A percentile compares a stretch with the other conserved stretches of the same genome.
Conservation (phyloP, 495 filamentous ascomycete genomes). For the Penicillium pancosmium region DNA sequence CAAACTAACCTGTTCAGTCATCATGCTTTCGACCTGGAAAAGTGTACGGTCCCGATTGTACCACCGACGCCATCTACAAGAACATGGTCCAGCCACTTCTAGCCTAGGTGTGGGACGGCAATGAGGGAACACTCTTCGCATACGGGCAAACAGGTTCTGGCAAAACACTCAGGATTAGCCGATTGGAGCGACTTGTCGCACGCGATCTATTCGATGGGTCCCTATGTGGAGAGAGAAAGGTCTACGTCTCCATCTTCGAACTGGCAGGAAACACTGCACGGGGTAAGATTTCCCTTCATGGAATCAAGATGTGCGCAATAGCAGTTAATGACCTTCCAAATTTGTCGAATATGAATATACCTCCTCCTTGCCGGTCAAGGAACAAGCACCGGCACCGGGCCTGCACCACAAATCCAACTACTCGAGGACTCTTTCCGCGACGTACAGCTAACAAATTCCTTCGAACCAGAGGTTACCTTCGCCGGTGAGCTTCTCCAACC, state of each 20-base stretch:
- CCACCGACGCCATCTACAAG: slow-evolving; percentile 30
- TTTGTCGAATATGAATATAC: slow-evolving; percentile 8
- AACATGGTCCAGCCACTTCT: slow-evolving; percentile 27
- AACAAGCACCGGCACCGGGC: neutral
- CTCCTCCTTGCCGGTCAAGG: slow-evolving; percentile 28
- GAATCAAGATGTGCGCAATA: neutral
- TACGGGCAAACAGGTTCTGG: slow-evolving; percentile 54
- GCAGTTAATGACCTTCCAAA: too few relatives aligned
- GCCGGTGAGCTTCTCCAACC: slow-evolving; percentile 20
- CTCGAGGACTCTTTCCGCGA: slow-evolving; percentile 36
- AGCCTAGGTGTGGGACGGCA: slow-evolving; percentile 32
- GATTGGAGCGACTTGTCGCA: slow-evolving; percentile 28
- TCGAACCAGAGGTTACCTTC: slow-evolving; percentile 18
- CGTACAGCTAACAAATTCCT: slow-evolving; percentile 31
- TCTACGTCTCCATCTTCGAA: slow-evolving; percentile 36
- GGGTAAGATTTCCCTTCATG: slow-evolving; percentile 12
- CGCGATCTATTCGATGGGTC: slow-evolving; percentile 27
- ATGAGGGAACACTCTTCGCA: slow-evolving; percentile 41
- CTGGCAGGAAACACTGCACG: slow-evolving; percentile 34
- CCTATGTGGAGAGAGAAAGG: slow-evolving; percentile 22
- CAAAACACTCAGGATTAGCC: slow-evolving; percentile 46
- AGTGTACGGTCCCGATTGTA: slow-evolving; percentile 20
- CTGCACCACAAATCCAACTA: slow-evolving; percentile 16
- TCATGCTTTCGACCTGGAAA: slow-evolving; percentile 14
- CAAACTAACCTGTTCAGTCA: slow-evolving; percentile 10